Evolutionary conservation across 2,329 filamentous ascomycete species (phyloP), one percentile per base, ranked within the genome.

Genomic region (Plenodomus lindquistii): DNA sequence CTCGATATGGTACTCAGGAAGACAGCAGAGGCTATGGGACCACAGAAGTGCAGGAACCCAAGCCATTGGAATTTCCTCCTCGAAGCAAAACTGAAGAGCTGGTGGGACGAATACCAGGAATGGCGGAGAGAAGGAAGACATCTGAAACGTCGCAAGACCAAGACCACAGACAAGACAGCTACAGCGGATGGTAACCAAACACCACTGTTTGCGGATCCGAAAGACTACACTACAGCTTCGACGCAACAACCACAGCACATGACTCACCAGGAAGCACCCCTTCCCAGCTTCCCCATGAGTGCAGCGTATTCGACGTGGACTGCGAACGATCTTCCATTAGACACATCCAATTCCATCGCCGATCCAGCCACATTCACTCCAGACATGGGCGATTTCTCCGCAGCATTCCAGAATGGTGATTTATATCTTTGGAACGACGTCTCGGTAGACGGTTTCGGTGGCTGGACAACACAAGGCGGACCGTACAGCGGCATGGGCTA

Each of bases 341-440:
- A 52, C 5, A 34, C 44, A 4, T 8, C 40, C 11, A 48, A 51
- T 36, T 19, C 48, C 4, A 42, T 57, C 4, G 39, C 37, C 10
- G 56, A 57, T n/a, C 52, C 56, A 46, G 36, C 48, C 3, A 38
- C 48, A 0, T 62, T 62, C 15, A 51, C 62, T 1, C 52, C 61
- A 3, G 66, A 67, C 17, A 66, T 70, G 53, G 61, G 62, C 2
- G 67, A 70, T 27, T 70, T 72, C 45, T 62, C 60, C 0, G 54
- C 60, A 0, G 66, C 69, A 2, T 71, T 72, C 41, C 66, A 70
- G 22, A 63, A 70, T 17, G 69, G 69, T 8, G 69, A 72, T 44
- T 52, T 72, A 43, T 71, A 71, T 46, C 52, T 72, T 1, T 72
- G 69, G 69, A 69, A 71, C 40, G 69, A 70, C 21, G 52, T 65